Base-by-base conservation (phyloP, 345 rosid genomes). In the Cochlearia excelsa region DNA sequence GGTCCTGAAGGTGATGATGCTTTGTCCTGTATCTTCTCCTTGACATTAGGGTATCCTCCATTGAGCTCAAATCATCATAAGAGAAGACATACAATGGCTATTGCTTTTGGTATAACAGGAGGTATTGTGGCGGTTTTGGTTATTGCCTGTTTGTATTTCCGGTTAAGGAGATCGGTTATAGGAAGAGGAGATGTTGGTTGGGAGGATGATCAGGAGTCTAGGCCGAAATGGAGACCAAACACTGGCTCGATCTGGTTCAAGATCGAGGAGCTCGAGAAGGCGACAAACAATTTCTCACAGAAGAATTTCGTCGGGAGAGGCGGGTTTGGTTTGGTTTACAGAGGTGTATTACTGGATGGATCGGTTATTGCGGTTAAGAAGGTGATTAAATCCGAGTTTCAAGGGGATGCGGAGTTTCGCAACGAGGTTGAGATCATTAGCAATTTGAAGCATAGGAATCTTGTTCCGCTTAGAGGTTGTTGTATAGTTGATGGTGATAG, bases 351-450 rank as follows among this genome's bases (percentile, higher is more conserved):
- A 47, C 70, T 78, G 0, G 97, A 93, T 73, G 94, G 95, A 59
- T 82, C 87, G 0, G 63, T 45, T 48, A 89, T 93, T 3, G 99
- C 95, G 3, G 79, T 93, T 50, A 93, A 93, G 78, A 80, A 78
- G 62, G 67, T 93, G n/a, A 61, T 87, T 2, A 92, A 93, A 37
- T 87, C 91, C 0, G 95, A 87, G 71, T 81, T 89, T 60, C 84
- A 85, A 72, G 93, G 89, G 3, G 86, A 89, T 65, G 78, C 76
- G 0, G 99, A 93, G 72, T 93, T 93, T 46, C 74, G 90, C 42
- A 93, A 93, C 4, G 99, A 93, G 76, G 92, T 93, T 58, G 99
- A 87, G 84, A 89, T 93, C 33, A 88, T 93, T 54, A 84, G 94
- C 81, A 85, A 85, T 40, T 72, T 93, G 83, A 89, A 80, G 76